These are phyloP conservation scores for Pleurotus pulmonarius DNA, from an alignment of 768 basidiomycete species.

Conservation along the genomic window DNA sequence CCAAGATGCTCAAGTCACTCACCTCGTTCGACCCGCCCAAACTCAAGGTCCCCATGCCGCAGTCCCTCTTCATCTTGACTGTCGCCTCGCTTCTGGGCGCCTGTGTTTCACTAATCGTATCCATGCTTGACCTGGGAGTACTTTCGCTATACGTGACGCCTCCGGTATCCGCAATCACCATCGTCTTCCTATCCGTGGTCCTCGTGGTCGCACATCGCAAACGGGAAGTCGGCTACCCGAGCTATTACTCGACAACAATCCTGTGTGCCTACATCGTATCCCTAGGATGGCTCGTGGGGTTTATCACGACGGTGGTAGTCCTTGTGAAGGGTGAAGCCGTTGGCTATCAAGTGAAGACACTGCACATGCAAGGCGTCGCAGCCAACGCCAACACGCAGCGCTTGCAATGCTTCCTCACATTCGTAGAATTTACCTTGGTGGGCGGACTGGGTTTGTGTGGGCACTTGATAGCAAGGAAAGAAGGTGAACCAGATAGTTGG, in stretches of 20 bases:
- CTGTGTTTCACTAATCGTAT: conserved; percentile 23
- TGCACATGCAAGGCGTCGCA: conserved; percentile 23
- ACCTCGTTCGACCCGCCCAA: not conserved
- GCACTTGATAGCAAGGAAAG: conserved; percentile 23
- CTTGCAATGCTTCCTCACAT: conserved; percentile 23
- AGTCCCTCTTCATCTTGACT: conserved; percentile 24
- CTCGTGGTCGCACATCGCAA: conserved; percentile 22
- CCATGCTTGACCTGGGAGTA: conserved; percentile 29
- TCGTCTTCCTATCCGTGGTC: conserved; percentile 23
- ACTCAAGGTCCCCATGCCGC: conserved; percentile 17
- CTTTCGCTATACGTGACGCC: conserved; percentile 30
- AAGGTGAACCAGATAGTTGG: conserved; percentile 29
- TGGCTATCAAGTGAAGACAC: conserved; percentile 14
- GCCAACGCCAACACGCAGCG: conserved; percentile 24
- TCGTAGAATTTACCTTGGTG: conserved; percentile 20
- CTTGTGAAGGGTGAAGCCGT: conserved; percentile 14
- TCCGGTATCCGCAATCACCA: conserved; percentile 23
- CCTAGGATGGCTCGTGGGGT: conserved; percentile 26
- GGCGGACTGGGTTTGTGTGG: conserved; percentile 22
- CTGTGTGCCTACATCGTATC: conserved; percentile 26
- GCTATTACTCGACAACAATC: conserved; percentile 28
- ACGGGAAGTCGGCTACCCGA: conserved; percentile 20
- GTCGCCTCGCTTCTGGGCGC: conserved; percentile 21
- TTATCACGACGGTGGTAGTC: conserved; percentile 23
- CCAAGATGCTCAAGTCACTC: conserved; percentile 1